Base-by-base conservation (phyloP, 2,329 filamentous ascomycete species). In the Calonectria pseudoturangicola region DNA sequence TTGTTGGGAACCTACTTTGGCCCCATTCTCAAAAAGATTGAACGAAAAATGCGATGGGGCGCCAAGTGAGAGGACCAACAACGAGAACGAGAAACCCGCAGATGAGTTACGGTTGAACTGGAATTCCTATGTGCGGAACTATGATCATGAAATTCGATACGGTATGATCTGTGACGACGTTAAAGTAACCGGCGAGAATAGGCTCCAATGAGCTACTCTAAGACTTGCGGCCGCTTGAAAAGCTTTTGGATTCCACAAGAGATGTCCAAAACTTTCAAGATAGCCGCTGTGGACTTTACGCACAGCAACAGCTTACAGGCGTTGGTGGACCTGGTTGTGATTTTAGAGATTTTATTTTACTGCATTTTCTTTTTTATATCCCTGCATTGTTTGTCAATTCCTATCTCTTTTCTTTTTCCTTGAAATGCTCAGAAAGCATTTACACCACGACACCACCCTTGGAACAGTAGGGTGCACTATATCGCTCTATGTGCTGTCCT, bases 1-100 rank as follows among this genome's bases (percentile, higher is more conserved):
- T 33, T 77, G 30, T 62, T 71, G 33, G 56, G 62, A 2, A 64
- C 77, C 12, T 76, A 74, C 33, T 66, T 76, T 69, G 73, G 69
- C 21, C 76, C 76, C 6, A 58, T 54, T 15, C 27, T 76, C 15
- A 67, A 56, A 28, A 77, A 54, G 25, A 68, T 77, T n/a, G 21
- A 25, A 43, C 28, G 27, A 63, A 47, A 43, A 15, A n/a, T 63
- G 41, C 58, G 58, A 45, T 63, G 58, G 41, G 54, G 54, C 25
- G 54, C 39, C 12, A 39, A 60, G 4, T 21, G 36, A 27, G 4
- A 25, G 21, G 3, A 18, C 21, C 13, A 5, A 48, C 13, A 10
- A 25, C 36, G n/a, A 41, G 54, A 16, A 1, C 21, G 21, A 21
- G 21, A 21, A 21, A 21, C 21, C 21, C 21, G 21, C 21, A 21